phyloP scores from a whole-genome alignment of 352 stramenopile species.

The Phytophthora palmivora region DNA sequence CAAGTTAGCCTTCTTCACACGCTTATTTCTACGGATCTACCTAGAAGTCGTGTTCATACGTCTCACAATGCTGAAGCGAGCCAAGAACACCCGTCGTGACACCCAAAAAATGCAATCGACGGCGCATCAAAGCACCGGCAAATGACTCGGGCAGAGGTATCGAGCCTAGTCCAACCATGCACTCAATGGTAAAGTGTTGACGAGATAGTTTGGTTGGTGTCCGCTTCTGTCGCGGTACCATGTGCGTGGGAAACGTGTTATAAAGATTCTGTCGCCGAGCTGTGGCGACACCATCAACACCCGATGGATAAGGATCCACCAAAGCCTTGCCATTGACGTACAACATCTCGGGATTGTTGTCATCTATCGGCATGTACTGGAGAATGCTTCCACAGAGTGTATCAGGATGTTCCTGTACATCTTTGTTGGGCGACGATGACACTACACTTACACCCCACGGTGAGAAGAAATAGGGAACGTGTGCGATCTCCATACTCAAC shows the following conservation, averaged over 20 bases:
- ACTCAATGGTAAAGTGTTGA: slow-evolving; percentile 46
- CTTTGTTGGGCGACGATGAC: slow-evolving; percentile 43
- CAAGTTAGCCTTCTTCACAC: slow-evolving; percentile 13
- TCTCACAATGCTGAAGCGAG: slow-evolving; percentile 46
- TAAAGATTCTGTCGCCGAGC: slow-evolving; percentile 43
- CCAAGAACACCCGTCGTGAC: slow-evolving; percentile 36
- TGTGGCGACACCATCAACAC: slow-evolving; percentile 26
- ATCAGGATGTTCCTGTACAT: slow-evolving; percentile 43
- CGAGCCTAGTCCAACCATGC: slow-evolving; percentile 54
- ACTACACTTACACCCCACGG: slow-evolving; percentile 49
- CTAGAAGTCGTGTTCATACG: slow-evolving; percentile 25
- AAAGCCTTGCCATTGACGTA: slow-evolving; percentile 37
- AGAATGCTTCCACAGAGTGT: slow-evolving; percentile 37
- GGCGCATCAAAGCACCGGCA: slow-evolving; percentile 38
- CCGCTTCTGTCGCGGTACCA: slow-evolving; percentile 53
- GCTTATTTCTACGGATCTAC: slow-evolving; percentile 3
- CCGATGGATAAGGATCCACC: slow-evolving; percentile 35
- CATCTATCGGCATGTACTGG: slow-evolving; percentile 33
- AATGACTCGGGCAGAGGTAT: slow-evolving; percentile 49
- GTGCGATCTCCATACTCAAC: slow-evolving; percentile 49
- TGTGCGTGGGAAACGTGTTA: slow-evolving; percentile 57
- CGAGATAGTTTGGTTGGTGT: slow-evolving; percentile 18
- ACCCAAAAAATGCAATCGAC: slow-evolving; percentile 49
- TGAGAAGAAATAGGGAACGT: slow-evolving; percentile 51
- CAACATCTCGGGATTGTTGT: slow-evolving; percentile 31